Conservation (phyloP, 768 basidiomycete genomes). For the Hemileccinum impolitum region DNA sequence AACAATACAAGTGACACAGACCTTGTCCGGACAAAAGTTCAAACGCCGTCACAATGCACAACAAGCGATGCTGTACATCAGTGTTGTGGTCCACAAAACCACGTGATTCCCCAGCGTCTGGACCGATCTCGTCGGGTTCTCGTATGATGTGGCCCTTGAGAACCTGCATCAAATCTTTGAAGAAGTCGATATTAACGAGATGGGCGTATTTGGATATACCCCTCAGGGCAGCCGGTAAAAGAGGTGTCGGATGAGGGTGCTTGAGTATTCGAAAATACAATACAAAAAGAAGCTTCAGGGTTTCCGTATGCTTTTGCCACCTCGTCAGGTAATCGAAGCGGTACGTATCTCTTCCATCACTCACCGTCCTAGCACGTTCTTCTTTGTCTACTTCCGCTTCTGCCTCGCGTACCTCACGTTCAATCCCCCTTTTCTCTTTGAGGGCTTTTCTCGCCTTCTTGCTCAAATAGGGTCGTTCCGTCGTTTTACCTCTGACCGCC, state of each 20-base stretch:
- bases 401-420: conserved; percentile 90
- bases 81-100: conserved; percentile 32
- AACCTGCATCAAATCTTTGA: conserved; percentile 89
- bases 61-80: conserved; percentile 57
- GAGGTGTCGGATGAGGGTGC: conserved; percentile 68
- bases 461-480: conserved; percentile 73
- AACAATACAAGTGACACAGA: conserved; percentile 25
- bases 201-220: conserved; percentile 94
- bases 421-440: conserved; percentile 87
- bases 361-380: conserved; percentile 76
- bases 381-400: conserved; percentile 92
- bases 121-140: conserved; percentile 41
- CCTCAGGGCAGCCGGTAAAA: conserved; percentile 83
- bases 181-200: conserved; percentile 97
- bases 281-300: conserved; percentile 93
- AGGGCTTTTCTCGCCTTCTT: conserved; percentile 86
- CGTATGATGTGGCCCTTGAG: conserved; percentile 73
- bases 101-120: conserved; percentile 32
- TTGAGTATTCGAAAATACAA: conserved; percentile 97
- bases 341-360: conserved; percentile 30
- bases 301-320: conserved; percentile 85
- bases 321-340: conserved; percentile 16
- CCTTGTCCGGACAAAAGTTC: conserved; percentile 97
- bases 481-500: conserved; percentile 50
- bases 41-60: conserved; percentile 95